Percentiles rank a stretch among this genome's conserved stretches.
phyloP scores from a whole-genome alignment of 331 rosid species.

The Pyrus hybrid region DNA sequence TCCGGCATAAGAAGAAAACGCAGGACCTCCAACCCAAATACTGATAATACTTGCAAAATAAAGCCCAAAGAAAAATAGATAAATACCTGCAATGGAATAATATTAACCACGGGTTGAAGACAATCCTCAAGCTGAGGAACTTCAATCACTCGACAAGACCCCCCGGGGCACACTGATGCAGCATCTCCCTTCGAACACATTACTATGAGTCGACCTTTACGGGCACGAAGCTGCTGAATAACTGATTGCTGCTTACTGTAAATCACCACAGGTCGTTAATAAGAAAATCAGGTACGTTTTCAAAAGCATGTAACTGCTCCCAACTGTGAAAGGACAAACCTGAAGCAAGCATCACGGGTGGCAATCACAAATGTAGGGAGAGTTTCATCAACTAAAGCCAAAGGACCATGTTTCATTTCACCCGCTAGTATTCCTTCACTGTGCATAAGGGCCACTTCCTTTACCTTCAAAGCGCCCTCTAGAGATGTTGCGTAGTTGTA shows the following conservation, averaged over 20 bases:
- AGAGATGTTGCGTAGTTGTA: slow-evolving; percentile 93
- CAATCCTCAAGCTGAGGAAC: slow-evolving; percentile 94
- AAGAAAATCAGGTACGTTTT: slow-evolving; percentile 15
- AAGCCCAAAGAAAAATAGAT: background rate
- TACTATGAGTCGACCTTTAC: slow-evolving; percentile 90
- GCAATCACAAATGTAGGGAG: slow-evolving; percentile 89
- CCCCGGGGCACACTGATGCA: slow-evolving; percentile 55
- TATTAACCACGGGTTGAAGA: slow-evolving; percentile 92
- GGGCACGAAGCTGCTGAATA: slow-evolving; percentile 97
- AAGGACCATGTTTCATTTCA: slow-evolving; percentile 99
- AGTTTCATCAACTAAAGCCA: slow-evolving; percentile 97
- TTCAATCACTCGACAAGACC: slow-evolving; percentile 69
- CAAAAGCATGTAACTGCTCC: slow-evolving; percentile 4
- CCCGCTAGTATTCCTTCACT: slow-evolving; percentile 99
- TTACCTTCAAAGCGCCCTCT: slow-evolving; percentile 98
- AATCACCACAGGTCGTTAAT: slow-evolving; percentile 17
- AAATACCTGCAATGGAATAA: slow-evolving; percentile 87
- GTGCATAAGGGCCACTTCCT: slow-evolving; percentile 98
- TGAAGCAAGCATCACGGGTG: slow-evolving; percentile 91
- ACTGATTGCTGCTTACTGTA: slow-evolving; percentile 99
- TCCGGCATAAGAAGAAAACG: background rate
- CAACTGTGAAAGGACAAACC: slow-evolving; percentile 40
- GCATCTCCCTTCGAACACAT: slow-evolving; percentile 92
- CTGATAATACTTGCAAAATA: background rate
- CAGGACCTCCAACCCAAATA: background rate